Evolutionary conservation across 1,139 yeast species (phyloP).

Genomic region (Yamadazyma sp.): DNA sequence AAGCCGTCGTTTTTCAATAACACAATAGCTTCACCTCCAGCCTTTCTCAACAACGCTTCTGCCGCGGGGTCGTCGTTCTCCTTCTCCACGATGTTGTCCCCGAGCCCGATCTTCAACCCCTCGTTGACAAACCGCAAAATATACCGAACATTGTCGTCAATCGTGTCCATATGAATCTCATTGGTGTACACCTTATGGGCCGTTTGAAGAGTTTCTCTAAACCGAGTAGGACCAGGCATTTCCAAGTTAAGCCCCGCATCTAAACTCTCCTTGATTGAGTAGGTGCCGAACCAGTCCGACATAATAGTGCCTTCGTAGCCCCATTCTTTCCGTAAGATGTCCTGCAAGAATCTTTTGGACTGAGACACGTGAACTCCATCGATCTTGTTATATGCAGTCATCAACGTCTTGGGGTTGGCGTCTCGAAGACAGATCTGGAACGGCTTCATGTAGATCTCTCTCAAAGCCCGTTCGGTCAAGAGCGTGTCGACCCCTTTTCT

Average conservation of each 20-base stretch:
- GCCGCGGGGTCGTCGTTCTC: slow-evolving; percentile 48
- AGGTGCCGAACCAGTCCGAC: slow-evolving; percentile 68
- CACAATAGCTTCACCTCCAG: slow-evolving; percentile 54
- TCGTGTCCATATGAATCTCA: slow-evolving; percentile 28
- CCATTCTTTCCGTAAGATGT: slow-evolving; percentile 56
- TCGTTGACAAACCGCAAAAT: slow-evolving; percentile 48
- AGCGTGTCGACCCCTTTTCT: slow-evolving; percentile 48
- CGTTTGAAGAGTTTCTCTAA: slow-evolving; percentile 41
- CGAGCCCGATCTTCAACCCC: slow-evolving; percentile 42
- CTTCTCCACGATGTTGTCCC: slow-evolving; percentile 37
- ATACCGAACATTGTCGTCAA: slow-evolving; percentile 46
- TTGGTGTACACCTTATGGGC: slow-evolving; percentile 35
- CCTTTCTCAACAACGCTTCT: slow-evolving; percentile 38
- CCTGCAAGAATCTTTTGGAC: slow-evolving; percentile 37
- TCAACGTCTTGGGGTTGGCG: slow-evolving; percentile 50
- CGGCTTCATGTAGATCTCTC: slow-evolving; percentile 62
- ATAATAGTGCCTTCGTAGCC: slow-evolving; percentile 53
- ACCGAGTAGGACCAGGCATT: slow-evolving; percentile 61
- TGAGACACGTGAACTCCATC: slow-evolving; percentile 59
- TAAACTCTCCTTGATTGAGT: slow-evolving; percentile 45
- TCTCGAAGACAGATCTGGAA: slow-evolving; percentile 58
- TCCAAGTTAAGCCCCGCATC: slow-evolving; percentile 61
- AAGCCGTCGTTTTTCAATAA: slow-evolving; percentile 51
- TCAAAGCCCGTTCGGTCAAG: slow-evolving; percentile 56
- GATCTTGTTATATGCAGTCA: slow-evolving; percentile 62